These are phyloP conservation scores for Pseudopyricularia javanii DNA, from an alignment of 2,329 filamentous ascomycete species.

Conservation along the genomic window DNA sequence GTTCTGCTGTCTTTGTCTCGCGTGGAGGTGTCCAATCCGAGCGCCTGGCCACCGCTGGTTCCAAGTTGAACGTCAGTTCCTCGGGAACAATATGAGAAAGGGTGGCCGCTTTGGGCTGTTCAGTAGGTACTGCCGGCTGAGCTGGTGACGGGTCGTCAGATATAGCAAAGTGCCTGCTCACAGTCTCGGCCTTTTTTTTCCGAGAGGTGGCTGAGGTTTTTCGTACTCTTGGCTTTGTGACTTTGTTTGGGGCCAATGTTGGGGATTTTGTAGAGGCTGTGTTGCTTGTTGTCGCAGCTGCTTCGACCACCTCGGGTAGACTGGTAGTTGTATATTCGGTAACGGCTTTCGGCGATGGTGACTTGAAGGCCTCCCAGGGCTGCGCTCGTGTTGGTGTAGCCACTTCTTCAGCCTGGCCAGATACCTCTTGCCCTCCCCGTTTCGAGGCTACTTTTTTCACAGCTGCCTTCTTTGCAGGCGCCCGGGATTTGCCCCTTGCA, in stretches of 20 bases:
- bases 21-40: slow-evolving; percentile 56
- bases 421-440: neutral
- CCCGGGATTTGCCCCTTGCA: neutral
- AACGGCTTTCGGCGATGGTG: neutral
- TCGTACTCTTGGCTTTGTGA: neutral
- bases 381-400: neutral
- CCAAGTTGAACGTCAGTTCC: slow-evolving; percentile 22
- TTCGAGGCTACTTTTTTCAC: neutral
- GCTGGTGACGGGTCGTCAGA: slow-evolving; percentile 6
- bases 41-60: slow-evolving; percentile 41
- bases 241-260: neutral
- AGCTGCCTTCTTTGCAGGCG: neutral
- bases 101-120: neutral
- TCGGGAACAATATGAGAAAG: neutral
- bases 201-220: neutral
- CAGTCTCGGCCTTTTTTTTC: slow-evolving; percentile 15
- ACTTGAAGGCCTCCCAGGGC: neutral
- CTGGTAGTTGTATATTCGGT: neutral
- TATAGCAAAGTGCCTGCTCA: slow-evolving; percentile 20
- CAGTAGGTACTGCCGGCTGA: neutral
- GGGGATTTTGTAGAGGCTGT: neutral
- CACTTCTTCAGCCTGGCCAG: neutral
- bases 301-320: neutral
- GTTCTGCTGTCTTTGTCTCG: slow-evolving; percentile 4
- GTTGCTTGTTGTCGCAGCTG: neutral